A percentile compares a stretch with the other conserved stretches of the same genome.
Evolutionary conservation across 352 stramenopile species (phyloP).

Genomic region (Phytophthora chlamydospora): DNA sequence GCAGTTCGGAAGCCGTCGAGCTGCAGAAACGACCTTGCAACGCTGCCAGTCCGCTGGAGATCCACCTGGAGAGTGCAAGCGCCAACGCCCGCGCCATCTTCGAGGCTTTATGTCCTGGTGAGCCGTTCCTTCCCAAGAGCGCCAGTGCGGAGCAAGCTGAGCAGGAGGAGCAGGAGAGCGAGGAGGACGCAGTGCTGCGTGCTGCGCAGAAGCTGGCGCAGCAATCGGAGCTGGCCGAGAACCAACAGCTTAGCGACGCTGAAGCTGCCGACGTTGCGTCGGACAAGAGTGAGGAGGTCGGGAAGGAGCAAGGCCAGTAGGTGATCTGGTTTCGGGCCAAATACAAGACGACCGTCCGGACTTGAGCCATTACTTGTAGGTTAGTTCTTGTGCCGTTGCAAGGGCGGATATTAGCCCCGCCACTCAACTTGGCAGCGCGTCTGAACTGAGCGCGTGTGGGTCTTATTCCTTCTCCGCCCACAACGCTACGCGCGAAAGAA

Average conservation of each 20-base stretch:
- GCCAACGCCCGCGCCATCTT: constrained; percentile 71
- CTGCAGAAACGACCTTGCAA: constrained; percentile 4
- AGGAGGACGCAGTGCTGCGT: constrained; percentile 65
- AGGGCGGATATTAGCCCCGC: constrained; percentile 16
- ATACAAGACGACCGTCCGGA: too few species aligned
- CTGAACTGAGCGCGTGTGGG: constrained; percentile 17
- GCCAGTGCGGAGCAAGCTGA: constrained; percentile 62
- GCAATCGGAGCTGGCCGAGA: constrained; percentile 4
- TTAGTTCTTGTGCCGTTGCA: background rate
- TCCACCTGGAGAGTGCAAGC: constrained; percentile 67
- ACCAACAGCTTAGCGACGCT: background rate
- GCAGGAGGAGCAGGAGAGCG: constrained; percentile 61
- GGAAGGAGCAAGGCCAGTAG: constrained; percentile 1
- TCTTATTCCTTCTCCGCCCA: constrained; percentile 31
- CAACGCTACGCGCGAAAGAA: constrained; percentile 26
- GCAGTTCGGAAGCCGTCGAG: background rate
- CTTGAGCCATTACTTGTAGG: too few species aligned
- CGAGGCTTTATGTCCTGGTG: constrained; percentile 57
- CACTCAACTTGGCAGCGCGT: constrained; percentile 2
- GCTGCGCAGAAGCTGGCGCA: constrained; percentile 58
- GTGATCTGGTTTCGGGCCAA: background rate
- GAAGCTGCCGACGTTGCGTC: background rate
- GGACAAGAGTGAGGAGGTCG: background rate
- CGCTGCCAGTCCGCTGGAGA: constrained; percentile 50
- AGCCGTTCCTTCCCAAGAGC: constrained; percentile 70